Evolutionary conservation across 495 filamentous ascomycete genomes (phyloP).

Genomic region (Annulohypoxylon moriforme): DNA sequence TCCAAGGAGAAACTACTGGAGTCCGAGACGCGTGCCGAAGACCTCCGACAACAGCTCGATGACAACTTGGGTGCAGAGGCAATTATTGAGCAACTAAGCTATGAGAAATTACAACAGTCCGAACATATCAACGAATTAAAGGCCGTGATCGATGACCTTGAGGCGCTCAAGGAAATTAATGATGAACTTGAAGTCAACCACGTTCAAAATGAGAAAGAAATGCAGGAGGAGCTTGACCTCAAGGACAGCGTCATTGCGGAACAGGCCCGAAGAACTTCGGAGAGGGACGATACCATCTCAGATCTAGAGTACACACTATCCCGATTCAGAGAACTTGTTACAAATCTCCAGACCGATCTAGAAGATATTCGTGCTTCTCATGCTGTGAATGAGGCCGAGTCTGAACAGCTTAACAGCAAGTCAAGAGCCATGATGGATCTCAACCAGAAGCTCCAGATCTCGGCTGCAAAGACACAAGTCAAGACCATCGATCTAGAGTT

Average conservation of each 20-base stretch:
- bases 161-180: conserved; percentile 87
- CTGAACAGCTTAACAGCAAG: conserved; percentile 83
- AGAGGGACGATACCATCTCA: conserved; percentile 80
- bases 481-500: conserved; percentile 95
- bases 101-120: conserved; percentile 81
- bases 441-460: conserved; percentile 90
- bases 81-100: conserved; percentile 91
- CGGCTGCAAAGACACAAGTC: conserved; percentile 87
- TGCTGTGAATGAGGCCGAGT: conserved; percentile 90
- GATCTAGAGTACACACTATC: conserved; percentile 91
- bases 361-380: conserved; percentile 92
- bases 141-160: conserved; percentile 82
- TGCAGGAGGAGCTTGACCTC: conserved; percentile 92
- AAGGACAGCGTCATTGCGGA: conserved; percentile 82
- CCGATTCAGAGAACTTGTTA: conserved; percentile 88
- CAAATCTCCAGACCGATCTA: conserved; percentile 84
- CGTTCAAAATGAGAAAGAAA: conserved; percentile 89
- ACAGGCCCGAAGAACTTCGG: conserved; percentile 69
- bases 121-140: conserved; percentile 87
- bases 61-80: conserved; percentile 87
- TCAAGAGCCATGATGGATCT: conserved; percentile 96
- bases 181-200: conserved; percentile 96
- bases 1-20: conserved; percentile 77
- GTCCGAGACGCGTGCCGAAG: conserved; percentile 81
- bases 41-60: conserved; percentile 91